phyloP scores from a whole-genome alignment of 2,329 filamentous ascomycete species.

The Alternaria conjuncta region DNA sequence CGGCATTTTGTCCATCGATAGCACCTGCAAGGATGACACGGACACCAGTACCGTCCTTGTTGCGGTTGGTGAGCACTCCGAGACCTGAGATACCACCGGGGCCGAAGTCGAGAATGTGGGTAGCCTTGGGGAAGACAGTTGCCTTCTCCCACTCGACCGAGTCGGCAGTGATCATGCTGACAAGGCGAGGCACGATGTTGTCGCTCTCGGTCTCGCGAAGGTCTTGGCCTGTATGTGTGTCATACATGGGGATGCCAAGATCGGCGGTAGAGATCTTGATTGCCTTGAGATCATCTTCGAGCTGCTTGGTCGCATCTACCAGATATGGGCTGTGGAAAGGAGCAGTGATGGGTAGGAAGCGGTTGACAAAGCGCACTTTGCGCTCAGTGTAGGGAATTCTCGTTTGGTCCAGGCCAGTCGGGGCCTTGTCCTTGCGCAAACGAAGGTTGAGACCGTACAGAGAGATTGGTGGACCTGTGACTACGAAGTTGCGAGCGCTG shows the following conservation, averaged over 20 bases:
- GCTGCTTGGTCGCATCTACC: slow-evolving; percentile 77
- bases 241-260: slow-evolving; percentile 84
- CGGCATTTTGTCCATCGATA: slow-evolving; percentile 86
- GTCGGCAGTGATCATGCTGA: slow-evolving; percentile 93
- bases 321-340: slow-evolving; percentile 99
- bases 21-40: slow-evolving; percentile 93
- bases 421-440: slow-evolving; percentile 94
- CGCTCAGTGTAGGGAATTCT: slow-evolving; percentile 93
- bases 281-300: slow-evolving; percentile 86
- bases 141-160: slow-evolving; percentile 96
- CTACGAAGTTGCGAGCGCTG: slow-evolving; percentile 95
- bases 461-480: slow-evolving; percentile 94
- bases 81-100: slow-evolving; percentile 96
- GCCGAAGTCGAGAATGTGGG: slow-evolving; percentile 95
- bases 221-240: slow-evolving; percentile 81
- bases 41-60: slow-evolving; percentile 98
- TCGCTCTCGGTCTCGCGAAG: slow-evolving; percentile 70
- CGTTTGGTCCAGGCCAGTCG: slow-evolving; percentile 96
- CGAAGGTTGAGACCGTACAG: slow-evolving; percentile 95
- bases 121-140: slow-evolving; percentile 87
- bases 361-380: slow-evolving; percentile 95
- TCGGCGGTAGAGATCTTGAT: slow-evolving; percentile 75
- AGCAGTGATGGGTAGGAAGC: slow-evolving; percentile 95
- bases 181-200: slow-evolving; percentile 83
- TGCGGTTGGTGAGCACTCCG: slow-evolving; percentile 94